Evolutionary conservation across 2,329 filamentous ascomycete species (phyloP), one percentile per base, ranked within the genome.

Genomic region (Xylogone sp.): DNA sequence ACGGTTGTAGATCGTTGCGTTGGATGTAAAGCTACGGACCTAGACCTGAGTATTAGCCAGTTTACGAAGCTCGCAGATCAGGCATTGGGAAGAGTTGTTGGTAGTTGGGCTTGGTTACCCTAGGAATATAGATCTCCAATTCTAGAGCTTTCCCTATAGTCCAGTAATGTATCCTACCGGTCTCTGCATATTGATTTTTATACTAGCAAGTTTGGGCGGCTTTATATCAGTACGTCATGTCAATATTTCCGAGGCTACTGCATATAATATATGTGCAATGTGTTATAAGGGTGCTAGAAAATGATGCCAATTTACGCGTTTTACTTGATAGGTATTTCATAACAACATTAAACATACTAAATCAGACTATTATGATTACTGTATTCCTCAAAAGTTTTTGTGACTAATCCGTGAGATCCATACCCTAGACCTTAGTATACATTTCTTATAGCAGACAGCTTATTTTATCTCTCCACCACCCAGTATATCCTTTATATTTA

Each of bases 401-500:
- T n/a, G n/a, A n/a, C 10, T 16, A 27, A 9, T 16, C 34, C n/a
- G n/a, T 39, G 13, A 16, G 8, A 9, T 16, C 8, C 34, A 39
- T 39, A 18, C 34, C 34, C n/a, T 39, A 16, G 13, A 7, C 34
- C 34, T 39, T 16, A 16, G 34, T 18, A 29, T 45, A 45, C 43
- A 27, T 24, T 45, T 27, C 24, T 45, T 45, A 45, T 21, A 45
- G n/a, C 12, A 21, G 10, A 8, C 19, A n/a, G 21, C 43, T 60
- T 49, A 65, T 45, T 51, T 62, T 24, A 65, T 49, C 12, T 65
- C 61, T 7, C 65, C 65, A 45, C 65, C 64, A 21, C 65, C 65
- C n/a, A 88, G 68, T 18, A 96, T 76, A 68, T 97, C 92, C 69
- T 94, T 96, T 56, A 99, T 78, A 69, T 88, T 96, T 42, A 96